Percentiles rank a stretch among this genome's conserved stretches.
phyloP scores from a whole-genome alignment of 805 yeast genomes.

The Torulaspora franciscae region DNA sequence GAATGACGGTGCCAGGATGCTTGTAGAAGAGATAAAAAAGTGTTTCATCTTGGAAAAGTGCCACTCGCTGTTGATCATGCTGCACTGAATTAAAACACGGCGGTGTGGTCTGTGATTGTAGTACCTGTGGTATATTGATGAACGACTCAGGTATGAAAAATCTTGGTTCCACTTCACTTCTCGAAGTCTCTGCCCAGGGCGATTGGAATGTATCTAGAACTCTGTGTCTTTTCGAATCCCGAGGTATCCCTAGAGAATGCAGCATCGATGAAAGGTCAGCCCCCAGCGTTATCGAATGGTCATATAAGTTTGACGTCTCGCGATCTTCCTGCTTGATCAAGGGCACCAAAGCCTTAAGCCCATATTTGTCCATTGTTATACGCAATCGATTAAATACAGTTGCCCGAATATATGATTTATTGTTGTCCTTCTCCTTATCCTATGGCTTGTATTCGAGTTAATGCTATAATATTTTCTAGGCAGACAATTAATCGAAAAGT shows the following conservation, averaged over 20 bases:
- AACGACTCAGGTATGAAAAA: slow-evolving; percentile 60
- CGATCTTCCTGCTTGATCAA: slow-evolving; percentile 30
- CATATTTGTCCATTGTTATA: slow-evolving; percentile 31
- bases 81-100: slow-evolving; percentile 36
- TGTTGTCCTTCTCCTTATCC: neutral
- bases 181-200: slow-evolving; percentile 92
- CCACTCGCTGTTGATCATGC: slow-evolving; percentile 44
- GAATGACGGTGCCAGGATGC: slow-evolving; percentile 86
- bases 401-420: no score
- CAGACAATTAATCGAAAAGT: neutral
- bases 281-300: slow-evolving; percentile 35
- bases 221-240: slow-evolving; percentile 22
- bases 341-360: slow-evolving; percentile 33
- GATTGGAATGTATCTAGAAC: slow-evolving; percentile 60
- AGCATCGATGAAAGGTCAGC: slow-evolving; percentile 34
- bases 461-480: neutral
- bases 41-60: slow-evolving; percentile 80
- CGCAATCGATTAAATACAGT: no score
- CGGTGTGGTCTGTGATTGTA: slow-evolving; percentile 29
- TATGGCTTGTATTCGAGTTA: neutral
- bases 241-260: slow-evolving; percentile 33
- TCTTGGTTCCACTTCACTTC: slow-evolving; percentile 85
- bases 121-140: slow-evolving; percentile 35
- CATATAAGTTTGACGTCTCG: slow-evolving; percentile 23
- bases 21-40: slow-evolving; percentile 89